A percentile compares a stretch with the other conserved stretches of the same genome.
Conservation (phyloP, 148 eudicot species). For the Cornus suecica region DNA sequence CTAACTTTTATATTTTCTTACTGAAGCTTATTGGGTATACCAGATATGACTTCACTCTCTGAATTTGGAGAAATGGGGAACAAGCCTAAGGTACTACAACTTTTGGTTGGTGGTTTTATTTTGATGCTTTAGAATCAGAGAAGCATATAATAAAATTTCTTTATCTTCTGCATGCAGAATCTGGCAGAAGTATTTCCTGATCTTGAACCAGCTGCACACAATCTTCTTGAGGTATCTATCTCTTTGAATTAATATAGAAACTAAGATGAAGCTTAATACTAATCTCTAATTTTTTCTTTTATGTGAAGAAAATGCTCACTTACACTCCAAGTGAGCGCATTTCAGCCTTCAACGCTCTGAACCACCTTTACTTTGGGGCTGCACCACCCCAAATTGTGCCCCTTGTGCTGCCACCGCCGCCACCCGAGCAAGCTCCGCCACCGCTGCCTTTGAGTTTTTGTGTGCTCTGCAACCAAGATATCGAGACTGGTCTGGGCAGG, state of each 20-base stretch:
- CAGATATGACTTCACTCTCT: too few species aligned
- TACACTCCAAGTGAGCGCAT: background rate
- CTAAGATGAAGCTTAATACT: background rate
- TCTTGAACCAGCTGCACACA: background rate
- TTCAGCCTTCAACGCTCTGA: background rate
- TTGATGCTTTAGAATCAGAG: background rate
- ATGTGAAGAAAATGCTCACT: background rate
- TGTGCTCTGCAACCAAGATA: too few species aligned
- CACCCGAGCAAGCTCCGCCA: too few species aligned
- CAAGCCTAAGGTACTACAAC: background rate
- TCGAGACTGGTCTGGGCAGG: too few species aligned
- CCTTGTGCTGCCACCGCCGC: too few species aligned
- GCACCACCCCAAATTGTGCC: too few species aligned
- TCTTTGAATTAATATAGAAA: background rate
- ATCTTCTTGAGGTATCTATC: background rate
- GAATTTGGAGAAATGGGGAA: too few species aligned
- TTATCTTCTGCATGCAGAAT: background rate
- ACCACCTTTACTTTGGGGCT: background rate
- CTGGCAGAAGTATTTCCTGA: background rate
- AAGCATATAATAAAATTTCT: background rate
- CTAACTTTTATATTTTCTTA: too few species aligned
- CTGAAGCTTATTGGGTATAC: background rate
- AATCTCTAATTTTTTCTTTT: too few species aligned
- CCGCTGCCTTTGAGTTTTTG: too few species aligned
- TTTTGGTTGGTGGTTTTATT: background rate